phyloP scores from a whole-genome alignment of 768 basidiomycete species.

The Mycena olivaceomarginata region DNA sequence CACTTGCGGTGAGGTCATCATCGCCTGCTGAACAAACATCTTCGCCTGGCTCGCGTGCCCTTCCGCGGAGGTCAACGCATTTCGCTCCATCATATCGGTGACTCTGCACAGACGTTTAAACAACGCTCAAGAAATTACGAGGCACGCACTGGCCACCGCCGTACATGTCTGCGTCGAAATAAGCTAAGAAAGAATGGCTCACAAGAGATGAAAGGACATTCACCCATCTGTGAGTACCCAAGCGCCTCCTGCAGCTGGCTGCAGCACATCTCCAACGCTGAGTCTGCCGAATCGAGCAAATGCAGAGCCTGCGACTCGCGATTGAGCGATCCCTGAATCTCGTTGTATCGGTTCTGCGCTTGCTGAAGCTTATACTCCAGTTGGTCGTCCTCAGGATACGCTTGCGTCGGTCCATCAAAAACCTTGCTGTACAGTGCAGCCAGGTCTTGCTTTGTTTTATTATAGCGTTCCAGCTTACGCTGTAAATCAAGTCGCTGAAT shows the following conservation, averaged over 20 bases:
- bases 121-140: neutral
- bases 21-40: slow-evolving; percentile 62
- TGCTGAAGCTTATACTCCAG: slow-evolving; percentile 61
- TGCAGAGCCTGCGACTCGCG: slow-evolving; percentile 63
- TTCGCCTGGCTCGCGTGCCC: slow-evolving; percentile 58
- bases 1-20: slow-evolving; percentile 57
- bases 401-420: slow-evolving; percentile 66
- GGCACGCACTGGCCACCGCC: slow-evolving; percentile 60
- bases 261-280: slow-evolving; percentile 55
- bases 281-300: slow-evolving; percentile 60
- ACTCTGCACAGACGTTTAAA: slow-evolving; percentile 48
- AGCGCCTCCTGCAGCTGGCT: slow-evolving; percentile 60
- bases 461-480: slow-evolving; percentile 53
- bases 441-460: slow-evolving; percentile 59
- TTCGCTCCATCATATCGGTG: slow-evolving; percentile 65
- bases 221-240: slow-evolving; percentile 62
- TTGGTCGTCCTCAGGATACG: slow-evolving; percentile 66
- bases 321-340: slow-evolving; percentile 59
- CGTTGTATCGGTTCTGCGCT: slow-evolving; percentile 56
- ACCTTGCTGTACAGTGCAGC: slow-evolving; percentile 60
- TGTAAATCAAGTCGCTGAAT: slow-evolving; percentile 57
- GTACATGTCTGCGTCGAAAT: slow-evolving; percentile 59
- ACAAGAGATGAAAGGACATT: slow-evolving; percentile 8
- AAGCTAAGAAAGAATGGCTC: slow-evolving; percentile 6
- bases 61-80: slow-evolving; percentile 60